Conservation (phyloP, 2,329 filamentous ascomycete species). For the Botrytis squamosa region DNA sequence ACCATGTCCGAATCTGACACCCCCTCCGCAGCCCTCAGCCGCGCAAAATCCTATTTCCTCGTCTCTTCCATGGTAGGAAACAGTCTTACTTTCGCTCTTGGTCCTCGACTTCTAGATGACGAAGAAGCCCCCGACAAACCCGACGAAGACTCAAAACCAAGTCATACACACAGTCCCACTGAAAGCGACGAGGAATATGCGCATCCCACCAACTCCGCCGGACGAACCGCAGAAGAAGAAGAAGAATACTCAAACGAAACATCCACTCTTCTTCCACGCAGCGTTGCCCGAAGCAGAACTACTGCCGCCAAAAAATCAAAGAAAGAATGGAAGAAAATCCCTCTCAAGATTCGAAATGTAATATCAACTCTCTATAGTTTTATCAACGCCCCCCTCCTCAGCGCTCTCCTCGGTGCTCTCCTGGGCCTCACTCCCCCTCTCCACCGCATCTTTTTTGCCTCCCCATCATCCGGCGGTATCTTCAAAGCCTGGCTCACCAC, state of each 20-base stretch:
- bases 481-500: slow-evolving; percentile 66
- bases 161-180: neutral
- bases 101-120: slow-evolving; percentile 55
- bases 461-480: slow-evolving; percentile 57
- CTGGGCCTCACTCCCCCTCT: slow-evolving; percentile 60
- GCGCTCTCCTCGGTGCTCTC: slow-evolving; percentile 56
- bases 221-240: slow-evolving; percentile 32
- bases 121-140: slow-evolving; percentile 41
- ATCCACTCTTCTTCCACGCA: slow-evolving; percentile 28
- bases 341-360: slow-evolving; percentile 23
- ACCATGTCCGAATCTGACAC: slow-evolving; percentile 44
- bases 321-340: slow-evolving; percentile 26
- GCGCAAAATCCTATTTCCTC: slow-evolving; percentile 65
- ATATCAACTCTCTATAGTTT: slow-evolving; percentile 45
- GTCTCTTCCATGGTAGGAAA: slow-evolving; percentile 59
- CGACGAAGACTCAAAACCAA: slow-evolving; percentile 29
- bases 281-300: slow-evolving; percentile 12
- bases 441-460: slow-evolving; percentile 60
- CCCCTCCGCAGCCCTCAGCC: slow-evolving; percentile 50
- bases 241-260: slow-evolving; percentile 30
- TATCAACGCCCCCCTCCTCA: slow-evolving; percentile 60
- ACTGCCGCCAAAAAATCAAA: slow-evolving; percentile 1
- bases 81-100: slow-evolving; percentile 62
- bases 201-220: slow-evolving; percentile 32
- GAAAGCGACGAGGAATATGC: slow-evolving; percentile 34